Base-by-base conservation (phyloP, 2,329 filamentous ascomycete genomes). In the Diaporthe destruens region DNA sequence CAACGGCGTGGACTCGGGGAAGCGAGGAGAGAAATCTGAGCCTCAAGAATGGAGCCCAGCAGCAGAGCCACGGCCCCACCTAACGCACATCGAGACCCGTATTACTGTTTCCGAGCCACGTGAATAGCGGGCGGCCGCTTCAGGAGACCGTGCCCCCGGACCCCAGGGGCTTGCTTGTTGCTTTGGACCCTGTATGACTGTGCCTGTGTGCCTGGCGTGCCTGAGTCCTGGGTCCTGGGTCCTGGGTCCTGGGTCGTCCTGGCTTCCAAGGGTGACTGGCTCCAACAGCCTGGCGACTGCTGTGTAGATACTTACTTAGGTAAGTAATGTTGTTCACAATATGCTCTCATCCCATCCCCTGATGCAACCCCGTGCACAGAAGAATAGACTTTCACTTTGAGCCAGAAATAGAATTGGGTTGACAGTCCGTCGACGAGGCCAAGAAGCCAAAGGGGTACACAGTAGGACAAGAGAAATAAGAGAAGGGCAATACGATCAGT, bases 31-130 rank as follows among this genome's bases (percentile, higher is more conserved):
- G 44, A 51, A 25, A 59, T 42, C 68, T 70, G 44, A 74, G 72
- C 72, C 72, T 61, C 70, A 61, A 42, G 39, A 72, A 72, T 70
- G 72, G 72, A 68, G 55, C 23, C 56, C 59, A 42, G 44, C 59
- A 51, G 44, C 34, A 63, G 57, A 56, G 54, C 69, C 69, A 67
- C 68, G 42, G 57, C 44, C 69, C 32, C 61, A 20, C 61, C 2
- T 36, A 39, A 39, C 61, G 61, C 61, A 66, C 61, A 47, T 66
- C 47, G 32, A 66, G 61, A 51, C 61, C 61, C 47, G 61, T 66
- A 53, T 39, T 66, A 66, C 47, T 66, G 47, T 53, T 66, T 66
- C 61, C 55, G 63, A 56, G 69, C 69, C 69, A 71, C 69, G 57
- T 71, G 57, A 59, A 66, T 53, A 70, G 34, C 32, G 47, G 47